Percentiles rank a stretch among this genome's conserved stretches.
phyloP scores from a whole-genome alignment of 2,329 filamentous ascomycete species.

The Aciculosporium take region DNA sequence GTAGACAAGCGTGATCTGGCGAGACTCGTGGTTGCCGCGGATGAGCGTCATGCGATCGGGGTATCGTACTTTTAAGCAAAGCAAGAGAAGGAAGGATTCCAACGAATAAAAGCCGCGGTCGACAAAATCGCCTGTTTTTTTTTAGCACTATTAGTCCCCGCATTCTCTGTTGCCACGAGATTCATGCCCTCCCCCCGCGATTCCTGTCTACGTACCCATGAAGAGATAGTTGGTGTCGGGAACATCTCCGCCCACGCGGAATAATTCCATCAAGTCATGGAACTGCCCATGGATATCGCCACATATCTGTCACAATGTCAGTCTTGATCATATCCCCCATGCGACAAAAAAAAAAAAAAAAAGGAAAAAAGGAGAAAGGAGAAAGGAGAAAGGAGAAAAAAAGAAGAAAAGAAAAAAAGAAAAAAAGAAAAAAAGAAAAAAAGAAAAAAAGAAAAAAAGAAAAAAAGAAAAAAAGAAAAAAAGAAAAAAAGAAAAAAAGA shows the following conservation, averaged over 20 bases:
- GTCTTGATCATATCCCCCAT: neutral
- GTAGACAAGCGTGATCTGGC: conserved; percentile 94
- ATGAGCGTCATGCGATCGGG: conserved; percentile 95
- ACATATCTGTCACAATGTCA: conserved; percentile 51
- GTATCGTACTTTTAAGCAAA: conserved; percentile 94
- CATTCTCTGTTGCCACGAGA: neutral
- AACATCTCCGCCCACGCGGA: conserved; percentile 82
- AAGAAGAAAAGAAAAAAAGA: neutral
- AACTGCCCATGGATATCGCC: conserved; percentile 96
- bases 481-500: neutral
- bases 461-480: neutral
- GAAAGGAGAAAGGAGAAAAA: too few species aligned
- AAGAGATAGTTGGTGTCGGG: conserved; percentile 95
- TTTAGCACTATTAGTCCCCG: neutral
- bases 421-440: neutral
- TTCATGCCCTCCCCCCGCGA: neutral
- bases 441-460: neutral
- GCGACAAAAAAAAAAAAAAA: too few species aligned
- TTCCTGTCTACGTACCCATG: conserved; percentile 51
- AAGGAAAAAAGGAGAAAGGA: neutral
- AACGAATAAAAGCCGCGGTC: conserved; percentile 97
- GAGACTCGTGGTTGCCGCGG: conserved; percentile 86
- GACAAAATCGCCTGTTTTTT: conserved; percentile 78
- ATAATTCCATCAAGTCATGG: conserved; percentile 93
- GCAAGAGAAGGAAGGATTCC: conserved; percentile 86